Conservation (phyloP, 371 early-diverging fungal genomes). For the Mortierella sp. region DNA sequence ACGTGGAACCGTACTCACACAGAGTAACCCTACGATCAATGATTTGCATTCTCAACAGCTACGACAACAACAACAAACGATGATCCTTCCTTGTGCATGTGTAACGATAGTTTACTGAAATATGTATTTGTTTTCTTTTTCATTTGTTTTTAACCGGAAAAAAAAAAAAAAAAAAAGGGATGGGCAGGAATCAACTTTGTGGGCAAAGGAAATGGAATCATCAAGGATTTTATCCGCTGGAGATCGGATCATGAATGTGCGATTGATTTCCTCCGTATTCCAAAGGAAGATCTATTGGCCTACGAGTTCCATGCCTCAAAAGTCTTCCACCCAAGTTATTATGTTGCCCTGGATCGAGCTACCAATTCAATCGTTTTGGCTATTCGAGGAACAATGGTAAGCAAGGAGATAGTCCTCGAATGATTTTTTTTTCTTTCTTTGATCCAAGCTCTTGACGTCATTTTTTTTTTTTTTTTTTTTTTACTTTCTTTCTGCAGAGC, state of each 20-base stretch:
- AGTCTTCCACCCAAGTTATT: conserved; percentile 85
- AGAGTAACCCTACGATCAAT: not conserved
- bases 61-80: too few relatives aligned
- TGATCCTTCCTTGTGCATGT: too few relatives aligned
- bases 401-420: not conserved
- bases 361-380: conserved; percentile 78
- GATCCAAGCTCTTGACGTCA: not conserved
- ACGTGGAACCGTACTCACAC: conserved; percentile 9
- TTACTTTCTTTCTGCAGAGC: conserved; percentile 58
- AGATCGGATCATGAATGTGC: conserved; percentile 80
- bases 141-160: too few relatives aligned
- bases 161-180: conserved; percentile 68
- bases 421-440: not conserved
- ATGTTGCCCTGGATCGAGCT: conserved; percentile 76
- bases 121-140: not conserved
- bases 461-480: not conserved
- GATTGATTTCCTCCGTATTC: conserved; percentile 72
- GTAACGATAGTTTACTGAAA: not conserved
- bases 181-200: conserved; percentile 87
- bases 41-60: too few relatives aligned
- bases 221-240: conserved; percentile 73
- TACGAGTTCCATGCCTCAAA: conserved; percentile 78
- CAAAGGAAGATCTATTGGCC: conserved; percentile 77
- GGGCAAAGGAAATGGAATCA: conserved; percentile 76
- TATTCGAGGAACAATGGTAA: conserved; percentile 88